A percentile compares a stretch with the other conserved stretches of the same genome.
Conservation (phyloP, 1,284 basidiomycete genomes). For the Ceratobasidium theobromae region DNA sequence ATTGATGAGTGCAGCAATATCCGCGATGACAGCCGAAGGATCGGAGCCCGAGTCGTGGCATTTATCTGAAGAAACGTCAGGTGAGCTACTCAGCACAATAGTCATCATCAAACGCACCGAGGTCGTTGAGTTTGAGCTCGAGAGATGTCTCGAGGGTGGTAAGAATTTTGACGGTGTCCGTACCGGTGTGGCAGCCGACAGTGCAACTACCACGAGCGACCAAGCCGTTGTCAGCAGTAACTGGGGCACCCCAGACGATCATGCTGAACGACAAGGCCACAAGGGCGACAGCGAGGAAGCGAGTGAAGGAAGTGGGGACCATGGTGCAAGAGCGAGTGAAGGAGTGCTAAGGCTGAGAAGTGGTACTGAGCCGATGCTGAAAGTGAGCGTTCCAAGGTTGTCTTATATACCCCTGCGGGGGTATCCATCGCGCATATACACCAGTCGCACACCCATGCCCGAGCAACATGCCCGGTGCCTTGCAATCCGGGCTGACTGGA, state of each 20-base stretch:
- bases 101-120: conserved; percentile 9
- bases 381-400: neutral
- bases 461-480: no score
- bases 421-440: conserved; percentile 3
- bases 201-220: conserved; percentile 16
- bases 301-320: conserved; percentile 21
- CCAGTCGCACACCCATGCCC: no score
- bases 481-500: no score
- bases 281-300: conserved; percentile 7
- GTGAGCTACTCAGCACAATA: no score
- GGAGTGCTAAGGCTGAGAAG: no score
- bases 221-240: neutral
- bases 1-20: conserved; percentile 21
- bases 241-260: conserved; percentile 10
- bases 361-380: neutral
- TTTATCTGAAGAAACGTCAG: neutral
- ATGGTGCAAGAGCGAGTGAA: neutral
- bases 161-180: neutral
- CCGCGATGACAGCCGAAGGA: conserved; percentile 7
- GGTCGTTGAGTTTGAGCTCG: neutral
- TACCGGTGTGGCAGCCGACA: conserved; percentile 4
- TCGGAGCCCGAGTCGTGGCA: conserved; percentile 12
- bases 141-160: conserved; percentile 12
- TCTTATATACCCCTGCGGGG: conserved; percentile 14
- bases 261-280: conserved; percentile 1